phyloP scores from a whole-genome alignment of 768 basidiomycete species.

The Mrakia gelida region DNA sequence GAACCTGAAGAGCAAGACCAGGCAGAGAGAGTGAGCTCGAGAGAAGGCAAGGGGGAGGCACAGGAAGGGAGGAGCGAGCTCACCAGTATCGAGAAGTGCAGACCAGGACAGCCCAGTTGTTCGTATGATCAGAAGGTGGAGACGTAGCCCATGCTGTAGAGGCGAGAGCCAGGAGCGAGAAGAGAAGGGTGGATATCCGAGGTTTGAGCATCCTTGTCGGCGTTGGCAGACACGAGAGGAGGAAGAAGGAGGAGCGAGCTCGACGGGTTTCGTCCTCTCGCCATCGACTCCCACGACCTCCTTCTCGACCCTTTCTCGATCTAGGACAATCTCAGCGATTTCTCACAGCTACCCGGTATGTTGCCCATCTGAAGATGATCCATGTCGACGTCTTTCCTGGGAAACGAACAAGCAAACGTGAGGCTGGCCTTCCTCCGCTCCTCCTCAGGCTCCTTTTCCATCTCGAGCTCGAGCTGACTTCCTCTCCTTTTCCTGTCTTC shows the following conservation, averaged over 20 bases:
- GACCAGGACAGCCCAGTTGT: slow-evolving; percentile 98
- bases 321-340: too few species aligned
- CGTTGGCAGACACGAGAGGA: not conserved
- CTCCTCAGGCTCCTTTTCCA: too few species aligned
- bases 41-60: not conserved
- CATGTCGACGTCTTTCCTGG: too few species aligned
- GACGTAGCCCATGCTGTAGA: not conserved
- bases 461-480: too few species aligned
- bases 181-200: not conserved
- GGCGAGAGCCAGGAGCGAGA: not conserved
- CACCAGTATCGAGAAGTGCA: slow-evolving; percentile 72
- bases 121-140: slow-evolving; percentile 60
- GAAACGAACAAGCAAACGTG: too few species aligned
- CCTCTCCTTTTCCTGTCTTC: too few species aligned
- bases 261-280: not conserved
- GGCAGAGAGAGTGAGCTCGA: not conserved
- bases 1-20: slow-evolving; percentile 56
- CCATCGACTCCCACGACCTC: too few species aligned
- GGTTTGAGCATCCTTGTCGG: slow-evolving; percentile 2
- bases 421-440: too few species aligned
- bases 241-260: not conserved
- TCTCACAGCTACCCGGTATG: too few species aligned
- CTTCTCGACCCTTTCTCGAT: too few species aligned
- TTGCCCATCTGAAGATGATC: too few species aligned
- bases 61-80: not conserved